Base-by-base conservation (phyloP, 768 basidiomycete species). In the Tulasnella calospora region DNA sequence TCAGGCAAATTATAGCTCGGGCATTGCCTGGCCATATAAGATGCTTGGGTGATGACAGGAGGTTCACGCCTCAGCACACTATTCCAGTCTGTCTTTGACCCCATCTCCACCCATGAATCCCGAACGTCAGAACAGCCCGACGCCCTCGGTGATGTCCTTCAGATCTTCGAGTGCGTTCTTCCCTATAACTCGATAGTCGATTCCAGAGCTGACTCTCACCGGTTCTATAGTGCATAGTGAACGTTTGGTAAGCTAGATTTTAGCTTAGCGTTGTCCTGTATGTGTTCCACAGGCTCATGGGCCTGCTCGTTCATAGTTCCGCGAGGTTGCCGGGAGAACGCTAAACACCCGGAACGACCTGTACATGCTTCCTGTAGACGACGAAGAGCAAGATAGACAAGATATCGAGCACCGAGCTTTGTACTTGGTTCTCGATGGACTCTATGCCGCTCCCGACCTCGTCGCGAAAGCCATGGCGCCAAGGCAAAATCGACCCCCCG, bases 331-430 rank as follows among this genome's bases (percentile, higher is more conserved):
- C 15, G 77, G 77, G 9, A 71, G 77, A 17, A 38, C 21, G 15
- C 70, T 71, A 19, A 46, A 70, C 67, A 51, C 38, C 23, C 77
- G 71, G 27, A 73, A 71, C 44, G 77, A 78, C 27, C 55, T 44
- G 41, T 78, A 78, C 23, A 78, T 78, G 67, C 38, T 78, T 8
- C 77, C 77, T 1, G 61, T 41, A 27, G 77, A 78, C 69, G 77
- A 78, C 10, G 77, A 71, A 57, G 77, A 78, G 44, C 77, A 78
- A n/a, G 44, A 78, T 9, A 40, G 77, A 27, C 77, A 78, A 78
- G 77, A 78, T 23, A 72, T 78, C 27, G 70, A 78, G 38, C 77
- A 78, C 55, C n/a, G 71, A 4, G 77, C 70, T 19, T 35, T 78
- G 71, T 35, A 27, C 8, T 23, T 78, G 21, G 70, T 71, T 33